Conservation (phyloP, 257 asterid genomes). For the Henckelia pumila region DNA sequence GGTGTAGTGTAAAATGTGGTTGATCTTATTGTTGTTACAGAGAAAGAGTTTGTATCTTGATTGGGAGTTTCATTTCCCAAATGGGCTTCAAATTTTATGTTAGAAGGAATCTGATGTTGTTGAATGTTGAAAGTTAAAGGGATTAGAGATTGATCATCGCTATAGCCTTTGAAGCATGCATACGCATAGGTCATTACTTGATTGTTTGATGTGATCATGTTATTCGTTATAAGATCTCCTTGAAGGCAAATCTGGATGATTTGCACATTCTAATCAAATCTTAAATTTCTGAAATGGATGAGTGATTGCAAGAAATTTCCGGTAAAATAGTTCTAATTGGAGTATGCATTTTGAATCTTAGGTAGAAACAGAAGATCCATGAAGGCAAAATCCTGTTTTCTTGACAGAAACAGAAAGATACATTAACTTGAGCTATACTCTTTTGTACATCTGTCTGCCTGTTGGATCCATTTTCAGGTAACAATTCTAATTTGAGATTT, state of each 20-base stretch:
- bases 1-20: background rate
- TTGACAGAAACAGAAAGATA: constrained; percentile 41
- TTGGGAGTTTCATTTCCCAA: constrained; percentile 13
- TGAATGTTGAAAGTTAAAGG: constrained; percentile 9
- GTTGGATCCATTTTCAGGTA: constrained; percentile 41
- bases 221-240: constrained; percentile 1
- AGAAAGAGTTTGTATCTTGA: constrained; percentile 16
- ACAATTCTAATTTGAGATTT: constrained; percentile 17
- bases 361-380: constrained; percentile 24
- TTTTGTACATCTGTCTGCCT: constrained; percentile 38
- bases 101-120: constrained; percentile 16
- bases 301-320: constrained; percentile 23
- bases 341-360: constrained; percentile 29
- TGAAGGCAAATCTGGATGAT: constrained; percentile 25
- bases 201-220: constrained; percentile 21
- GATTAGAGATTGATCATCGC: constrained; percentile 11
- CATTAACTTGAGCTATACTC: constrained; percentile 35
- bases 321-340: constrained; percentile 24
- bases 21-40: constrained; percentile 1
- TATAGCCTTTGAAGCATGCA: constrained; percentile 10
- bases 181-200: constrained; percentile 3
- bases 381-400: constrained; percentile 33
- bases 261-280: constrained; percentile 21
- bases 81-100: background rate
- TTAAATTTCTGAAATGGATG: constrained; percentile 13